Evolutionary conservation across 1,139 yeast species (phyloP).

Genomic region (Saccharomyces hybrid): DNA sequence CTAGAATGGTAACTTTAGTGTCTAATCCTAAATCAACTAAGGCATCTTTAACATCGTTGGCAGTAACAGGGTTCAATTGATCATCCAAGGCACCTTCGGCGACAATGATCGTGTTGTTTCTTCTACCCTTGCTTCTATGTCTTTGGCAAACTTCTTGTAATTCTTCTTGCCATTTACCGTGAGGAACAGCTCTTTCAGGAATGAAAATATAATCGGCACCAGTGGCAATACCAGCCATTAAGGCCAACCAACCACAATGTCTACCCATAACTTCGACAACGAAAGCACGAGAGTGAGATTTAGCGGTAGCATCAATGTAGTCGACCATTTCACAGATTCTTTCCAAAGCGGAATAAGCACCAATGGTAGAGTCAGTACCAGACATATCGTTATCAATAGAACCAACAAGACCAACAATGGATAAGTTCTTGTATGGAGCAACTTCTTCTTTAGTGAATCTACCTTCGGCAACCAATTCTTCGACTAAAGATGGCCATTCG

Average conservation of each 20-base stretch:
- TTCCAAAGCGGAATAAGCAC: conserved; percentile 71
- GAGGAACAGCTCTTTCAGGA: conserved; percentile 67
- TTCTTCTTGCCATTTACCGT: conserved; percentile 58
- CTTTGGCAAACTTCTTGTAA: conserved; percentile 57
- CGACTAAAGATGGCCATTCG: conserved; percentile 71
- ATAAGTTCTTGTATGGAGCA: conserved; percentile 48
- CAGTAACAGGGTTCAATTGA: conserved; percentile 56
- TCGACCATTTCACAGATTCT: conserved; percentile 73
- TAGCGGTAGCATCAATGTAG: conserved; percentile 78
- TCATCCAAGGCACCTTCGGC: conserved; percentile 78
- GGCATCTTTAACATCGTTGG: conserved; percentile 61
- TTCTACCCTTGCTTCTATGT: conserved; percentile 63
- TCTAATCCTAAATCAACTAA: conserved; percentile 67
- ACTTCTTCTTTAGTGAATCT: conserved; percentile 45
- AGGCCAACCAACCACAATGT: conserved; percentile 82
- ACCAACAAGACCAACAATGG: conserved; percentile 73
- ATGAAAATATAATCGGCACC: conserved; percentile 76
- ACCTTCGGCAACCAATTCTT: conserved; percentile 48
- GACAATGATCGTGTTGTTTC: conserved; percentile 73
- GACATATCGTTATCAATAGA: conserved; percentile 84
- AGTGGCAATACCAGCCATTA: conserved; percentile 78
- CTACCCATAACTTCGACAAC: conserved; percentile 88
- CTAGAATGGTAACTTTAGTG: conserved; percentile 71
- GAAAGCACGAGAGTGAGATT: conserved; percentile 75
- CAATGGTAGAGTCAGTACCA: conserved; percentile 74